Evolutionary conservation across 2,329 filamentous ascomycete species (phyloP).

Genomic region (Lachnellula hyalina): DNA sequence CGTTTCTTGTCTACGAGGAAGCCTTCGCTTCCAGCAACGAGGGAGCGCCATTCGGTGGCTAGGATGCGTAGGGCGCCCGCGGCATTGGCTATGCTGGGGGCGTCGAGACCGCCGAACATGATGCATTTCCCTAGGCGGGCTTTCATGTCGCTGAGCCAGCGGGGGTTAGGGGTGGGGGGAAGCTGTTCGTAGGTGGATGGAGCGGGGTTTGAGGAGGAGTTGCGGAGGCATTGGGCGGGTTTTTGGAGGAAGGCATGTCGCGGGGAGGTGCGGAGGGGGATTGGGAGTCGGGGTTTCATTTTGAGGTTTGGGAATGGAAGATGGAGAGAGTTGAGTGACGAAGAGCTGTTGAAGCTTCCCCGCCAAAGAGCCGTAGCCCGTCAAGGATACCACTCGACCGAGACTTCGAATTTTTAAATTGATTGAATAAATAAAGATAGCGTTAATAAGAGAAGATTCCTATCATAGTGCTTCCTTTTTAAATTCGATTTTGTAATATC

Average conservation of each 20-base stretch:
- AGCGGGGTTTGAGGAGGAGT: not conserved
- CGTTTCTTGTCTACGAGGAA: conserved; percentile 61
- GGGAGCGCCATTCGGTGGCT: conserved; percentile 61
- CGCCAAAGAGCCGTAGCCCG: not conserved
- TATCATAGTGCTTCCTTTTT: not conserved
- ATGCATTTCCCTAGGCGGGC: conserved; percentile 68
- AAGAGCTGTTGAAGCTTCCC: conserved; percentile 3
- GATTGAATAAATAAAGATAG: not conserved
- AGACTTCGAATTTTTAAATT: not conserved
- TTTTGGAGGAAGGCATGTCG: not conserved
- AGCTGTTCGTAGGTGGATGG: not conserved
- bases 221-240: not conserved
- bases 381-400: not conserved
- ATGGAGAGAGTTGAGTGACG: not conserved
- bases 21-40: conserved; percentile 70
- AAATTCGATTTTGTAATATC: not conserved
- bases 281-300: conserved; percentile 13
- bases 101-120: conserved; percentile 50
- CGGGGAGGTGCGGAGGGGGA: not conserved
- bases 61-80: conserved; percentile 53
- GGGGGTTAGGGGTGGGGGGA: conserved; percentile 31
- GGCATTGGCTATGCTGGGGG: conserved; percentile 53
- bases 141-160: conserved; percentile 67
- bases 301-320: not conserved
- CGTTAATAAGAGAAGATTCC: not conserved